Conservation (phyloP, 768 basidiomycete species). For the Mycena pura region DNA sequence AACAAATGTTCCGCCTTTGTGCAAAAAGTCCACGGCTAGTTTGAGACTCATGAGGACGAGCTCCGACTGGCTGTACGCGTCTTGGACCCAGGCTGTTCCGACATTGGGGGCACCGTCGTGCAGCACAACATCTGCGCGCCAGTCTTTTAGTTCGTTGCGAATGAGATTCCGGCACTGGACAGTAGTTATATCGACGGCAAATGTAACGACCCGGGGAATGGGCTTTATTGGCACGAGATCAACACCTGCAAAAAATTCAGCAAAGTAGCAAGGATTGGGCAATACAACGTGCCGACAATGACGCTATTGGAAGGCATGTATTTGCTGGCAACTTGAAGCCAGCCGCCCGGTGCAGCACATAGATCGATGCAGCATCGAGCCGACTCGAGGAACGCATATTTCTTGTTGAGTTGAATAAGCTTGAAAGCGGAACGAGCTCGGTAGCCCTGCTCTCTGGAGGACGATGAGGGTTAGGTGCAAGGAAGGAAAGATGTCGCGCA, state of each 20-base stretch:
- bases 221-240: constrained; percentile 97
- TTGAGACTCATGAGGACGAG: constrained; percentile 95
- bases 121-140: constrained; percentile 98
- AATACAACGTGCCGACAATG: constrained; percentile 74
- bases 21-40: constrained; percentile 92
- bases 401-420: constrained; percentile 97
- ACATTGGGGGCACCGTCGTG: constrained; percentile 99
- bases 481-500: constrained; percentile 38
- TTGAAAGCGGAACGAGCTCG: constrained; percentile 99
- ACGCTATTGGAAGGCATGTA: constrained; percentile 94
- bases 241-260: constrained; percentile 65
- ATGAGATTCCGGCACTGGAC: constrained; percentile 87
- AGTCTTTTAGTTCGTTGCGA: constrained; percentile 90
- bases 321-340: constrained; percentile 98
- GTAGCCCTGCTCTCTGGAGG: constrained; percentile 93
- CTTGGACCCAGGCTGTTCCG: constrained; percentile 98
- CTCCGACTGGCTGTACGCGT: constrained; percentile 96
- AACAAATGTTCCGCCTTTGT: constrained; percentile 93
- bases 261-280: neutral
- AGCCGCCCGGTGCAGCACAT: constrained; percentile 98
- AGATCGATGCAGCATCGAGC: constrained; percentile 96
- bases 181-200: constrained; percentile 94
- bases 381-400: constrained; percentile 89
- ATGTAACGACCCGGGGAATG: constrained; percentile 90
- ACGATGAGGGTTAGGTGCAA: constrained; percentile 2